Percentiles rank a stretch among this genome's conserved stretches.
phyloP scores from a whole-genome alignment of 2,329 filamentous ascomycete species.

The Talaromyces islandicus region DNA sequence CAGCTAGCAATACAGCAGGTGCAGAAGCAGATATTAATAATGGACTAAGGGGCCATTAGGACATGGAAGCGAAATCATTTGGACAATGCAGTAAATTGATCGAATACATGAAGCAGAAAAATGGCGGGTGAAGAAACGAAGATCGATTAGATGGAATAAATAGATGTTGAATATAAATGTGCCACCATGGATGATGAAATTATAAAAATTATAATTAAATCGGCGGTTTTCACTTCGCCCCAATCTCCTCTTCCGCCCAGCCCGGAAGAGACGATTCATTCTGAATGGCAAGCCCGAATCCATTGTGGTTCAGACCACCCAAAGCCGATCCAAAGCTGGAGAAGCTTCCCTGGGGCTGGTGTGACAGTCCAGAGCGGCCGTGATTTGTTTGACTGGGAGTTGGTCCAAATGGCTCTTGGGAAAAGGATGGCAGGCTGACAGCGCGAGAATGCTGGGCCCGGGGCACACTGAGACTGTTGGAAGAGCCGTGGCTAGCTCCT shows the following conservation, averaged over 20 bases:
- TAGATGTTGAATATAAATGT: slow-evolving; percentile 8
- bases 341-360: slow-evolving; percentile 47
- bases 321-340: slow-evolving; percentile 55
- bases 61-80: slow-evolving; percentile 16
- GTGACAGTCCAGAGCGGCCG: slow-evolving; percentile 28
- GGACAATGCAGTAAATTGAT: slow-evolving; percentile 18
- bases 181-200: slow-evolving; percentile 6
- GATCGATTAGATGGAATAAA: slow-evolving; percentile 9
- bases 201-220: slow-evolving; percentile 6
- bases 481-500: slow-evolving; percentile 65
- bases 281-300: slow-evolving; percentile 55
- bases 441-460: slow-evolving; percentile 67
- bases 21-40: slow-evolving; percentile 17
- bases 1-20: slow-evolving; percentile 36
- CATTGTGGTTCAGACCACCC: slow-evolving; percentile 51
- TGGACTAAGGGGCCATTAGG: slow-evolving; percentile 12
- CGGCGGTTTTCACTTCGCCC: slow-evolving; percentile 41
- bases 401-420: slow-evolving; percentile 51
- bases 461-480: slow-evolving; percentile 43
- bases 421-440: slow-evolving; percentile 76
- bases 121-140: slow-evolving; percentile 11
- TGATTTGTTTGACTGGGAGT: slow-evolving; percentile 29
- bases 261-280: slow-evolving; percentile 53
- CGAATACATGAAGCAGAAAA: slow-evolving; percentile 22
- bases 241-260: slow-evolving; percentile 60